Evolutionary conservation across 2,329 filamentous ascomycete genomes (phyloP).

Genomic region (Ophiostoma ips): DNA sequence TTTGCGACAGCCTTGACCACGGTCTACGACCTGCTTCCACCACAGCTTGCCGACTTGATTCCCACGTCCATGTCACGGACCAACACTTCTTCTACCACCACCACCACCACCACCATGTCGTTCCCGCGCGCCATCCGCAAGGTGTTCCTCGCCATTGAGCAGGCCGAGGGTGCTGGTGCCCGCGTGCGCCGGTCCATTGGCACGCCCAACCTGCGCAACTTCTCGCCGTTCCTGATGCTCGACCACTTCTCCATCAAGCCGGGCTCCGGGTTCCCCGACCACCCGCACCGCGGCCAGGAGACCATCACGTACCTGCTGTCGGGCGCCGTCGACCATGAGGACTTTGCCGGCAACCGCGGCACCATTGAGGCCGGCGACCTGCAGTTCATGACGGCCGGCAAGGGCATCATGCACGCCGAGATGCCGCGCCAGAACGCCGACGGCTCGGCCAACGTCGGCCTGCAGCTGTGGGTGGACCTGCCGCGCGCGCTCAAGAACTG

Average conservation of each 20-base stretch:
- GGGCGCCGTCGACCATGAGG: constrained; percentile 80
- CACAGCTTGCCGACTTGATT: not conserved
- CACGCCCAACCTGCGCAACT: constrained; percentile 67
- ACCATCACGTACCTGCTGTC: constrained; percentile 79
- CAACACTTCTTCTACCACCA: not conserved
- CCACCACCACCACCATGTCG: constrained; percentile 36
- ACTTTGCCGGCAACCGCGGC: constrained; percentile 75
- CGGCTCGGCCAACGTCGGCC: constrained; percentile 64
- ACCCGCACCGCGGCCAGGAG: constrained; percentile 72
- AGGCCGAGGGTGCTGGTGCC: constrained; percentile 78
- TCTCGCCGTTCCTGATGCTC: constrained; percentile 91
- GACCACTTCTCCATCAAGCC: constrained; percentile 76
- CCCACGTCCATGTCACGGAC: not conserved
- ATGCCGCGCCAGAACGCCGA: constrained; percentile 75
- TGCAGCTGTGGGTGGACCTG: constrained; percentile 93
- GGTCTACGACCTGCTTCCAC: constrained; percentile 14
- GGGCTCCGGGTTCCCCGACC: constrained; percentile 82
- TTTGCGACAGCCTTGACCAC: constrained; percentile 17
- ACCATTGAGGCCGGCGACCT: constrained; percentile 79
- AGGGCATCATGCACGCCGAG: constrained; percentile 86
- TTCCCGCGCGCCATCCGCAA: constrained; percentile 64
- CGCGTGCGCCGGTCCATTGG: constrained; percentile 78
- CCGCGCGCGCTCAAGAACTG: constrained; percentile 69
- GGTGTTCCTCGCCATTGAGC: constrained; percentile 71
- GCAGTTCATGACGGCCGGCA: constrained; percentile 94